A percentile compares a stretch with the other conserved stretches of the same genome.
Conservation (phyloP, 441 rosid species). For the Pelargonium myrrhifolium region DNA sequence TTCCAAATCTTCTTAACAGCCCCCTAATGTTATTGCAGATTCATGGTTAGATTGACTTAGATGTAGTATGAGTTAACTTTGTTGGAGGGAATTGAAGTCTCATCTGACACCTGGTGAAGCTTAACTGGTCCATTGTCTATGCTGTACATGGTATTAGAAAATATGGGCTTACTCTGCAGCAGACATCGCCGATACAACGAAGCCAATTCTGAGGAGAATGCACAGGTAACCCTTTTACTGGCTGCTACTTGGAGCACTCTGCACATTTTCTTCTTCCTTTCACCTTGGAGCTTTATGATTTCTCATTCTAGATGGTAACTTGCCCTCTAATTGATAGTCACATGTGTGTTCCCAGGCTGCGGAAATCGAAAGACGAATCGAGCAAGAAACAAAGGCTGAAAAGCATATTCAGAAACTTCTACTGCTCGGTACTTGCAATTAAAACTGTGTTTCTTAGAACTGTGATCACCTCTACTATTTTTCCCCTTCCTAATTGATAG, state of each 20-base stretch:
- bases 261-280: not conserved
- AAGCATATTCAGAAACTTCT: slow-evolving; percentile 87
- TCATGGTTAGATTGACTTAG: slow-evolving; percentile 20
- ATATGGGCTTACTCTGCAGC: slow-evolving; percentile 88
- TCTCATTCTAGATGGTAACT: slow-evolving; percentile 2
- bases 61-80: slow-evolving; percentile 22
- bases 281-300: not conserved
- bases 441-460: slow-evolving; percentile 5
- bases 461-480: not conserved
- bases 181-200: slow-evolving; percentile 50
- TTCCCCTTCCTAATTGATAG: not conserved
- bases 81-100: slow-evolving; percentile 26
- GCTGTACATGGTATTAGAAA: slow-evolving; percentile 37
- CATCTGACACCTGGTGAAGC: slow-evolving; percentile 18
- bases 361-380: slow-evolving; percentile 89
- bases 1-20: slow-evolving; percentile 2
- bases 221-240: slow-evolving; percentile 46
- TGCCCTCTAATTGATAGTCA: slow-evolving; percentile 11
- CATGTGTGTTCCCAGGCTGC: slow-evolving; percentile 47
- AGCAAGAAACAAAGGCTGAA: slow-evolving; percentile 91
- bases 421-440: slow-evolving; percentile 55
- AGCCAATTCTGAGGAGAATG: slow-evolving; percentile 67
- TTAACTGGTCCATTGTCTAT: slow-evolving; percentile 36
- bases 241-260: not conserved
- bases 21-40: slow-evolving; percentile 10